Percentiles rank a stretch among this genome's conserved stretches.
phyloP scores from a whole-genome alignment of 208 protist genomes.

The Crithidia expoeki region DNA sequence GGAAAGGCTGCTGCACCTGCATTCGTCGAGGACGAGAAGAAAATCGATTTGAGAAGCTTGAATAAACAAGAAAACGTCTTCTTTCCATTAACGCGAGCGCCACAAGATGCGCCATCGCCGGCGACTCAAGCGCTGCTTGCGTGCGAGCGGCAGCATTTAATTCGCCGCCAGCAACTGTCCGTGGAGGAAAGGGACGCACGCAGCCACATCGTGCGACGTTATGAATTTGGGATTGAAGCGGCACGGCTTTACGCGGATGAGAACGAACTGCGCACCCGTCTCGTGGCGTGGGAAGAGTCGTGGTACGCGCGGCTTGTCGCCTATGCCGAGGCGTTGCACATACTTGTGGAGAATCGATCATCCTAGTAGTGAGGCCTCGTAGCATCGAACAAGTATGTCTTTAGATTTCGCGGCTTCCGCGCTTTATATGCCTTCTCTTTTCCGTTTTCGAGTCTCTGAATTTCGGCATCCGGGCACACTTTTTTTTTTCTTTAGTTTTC shows the following conservation, averaged over 20 bases:
- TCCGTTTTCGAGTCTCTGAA: too few species aligned
- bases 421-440: too few species aligned
- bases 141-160: conserved; percentile 32
- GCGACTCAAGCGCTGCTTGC: background rate
- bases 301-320: background rate
- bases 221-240: background rate
- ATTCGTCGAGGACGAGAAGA: background rate
- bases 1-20: background rate
- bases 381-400: too few species aligned
- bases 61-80: background rate
- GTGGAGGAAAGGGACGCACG: conserved; percentile 31
- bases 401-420: too few species aligned
- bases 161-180: conserved; percentile 18
- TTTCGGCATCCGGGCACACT: too few species aligned
- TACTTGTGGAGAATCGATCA: too few species aligned
- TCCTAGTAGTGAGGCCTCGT: too few species aligned
- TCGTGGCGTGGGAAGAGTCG: conserved; percentile 8
- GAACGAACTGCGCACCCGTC: conserved; percentile 11
- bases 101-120: too few species aligned
- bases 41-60: background rate
- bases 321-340: too few species aligned
- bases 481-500: too few species aligned
- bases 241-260: conserved; percentile 26
- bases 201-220: conserved; percentile 1
- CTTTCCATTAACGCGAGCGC: too few species aligned